phyloP scores from a whole-genome alignment of 2,329 filamentous ascomycete species.

The Xylogone sp. region DNA sequence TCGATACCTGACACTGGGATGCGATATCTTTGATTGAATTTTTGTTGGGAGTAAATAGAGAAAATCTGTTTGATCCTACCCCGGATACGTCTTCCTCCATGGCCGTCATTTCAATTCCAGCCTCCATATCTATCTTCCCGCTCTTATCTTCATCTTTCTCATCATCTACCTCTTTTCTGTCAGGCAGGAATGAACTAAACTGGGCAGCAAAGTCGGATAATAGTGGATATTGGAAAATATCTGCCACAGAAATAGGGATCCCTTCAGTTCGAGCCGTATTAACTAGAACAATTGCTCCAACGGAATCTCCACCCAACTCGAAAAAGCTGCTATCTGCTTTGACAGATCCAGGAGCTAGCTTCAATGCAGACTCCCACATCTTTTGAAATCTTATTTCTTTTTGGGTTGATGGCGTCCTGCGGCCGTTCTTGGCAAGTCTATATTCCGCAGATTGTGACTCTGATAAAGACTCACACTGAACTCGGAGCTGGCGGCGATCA shows the following conservation, averaged over 20 bases:
- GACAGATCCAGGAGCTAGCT: slow-evolving; percentile 41
- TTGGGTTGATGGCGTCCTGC: not conserved
- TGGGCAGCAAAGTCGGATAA: too few relatives aligned
- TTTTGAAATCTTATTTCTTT: slow-evolving; percentile 32
- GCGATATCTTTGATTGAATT: too few relatives aligned
- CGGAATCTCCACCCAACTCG: slow-evolving; percentile 28
- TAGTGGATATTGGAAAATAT: slow-evolving; percentile 32
- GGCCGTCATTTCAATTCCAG: too few relatives aligned
- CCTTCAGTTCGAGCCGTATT: slow-evolving; percentile 21
- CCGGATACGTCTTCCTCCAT: too few relatives aligned
- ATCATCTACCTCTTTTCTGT: too few relatives aligned
- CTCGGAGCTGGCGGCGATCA: slow-evolving; percentile 28
- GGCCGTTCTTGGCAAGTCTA: slow-evolving; percentile 1
- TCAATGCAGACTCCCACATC: slow-evolving; percentile 48
- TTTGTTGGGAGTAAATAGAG: not conserved
- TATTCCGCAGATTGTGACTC: not conserved
- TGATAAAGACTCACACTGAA: slow-evolving; percentile 1
- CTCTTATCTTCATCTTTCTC: too few relatives aligned
- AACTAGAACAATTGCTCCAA: slow-evolving; percentile 37
- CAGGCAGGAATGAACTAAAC: too few relatives aligned
- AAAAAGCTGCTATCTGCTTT: slow-evolving; percentile 31
- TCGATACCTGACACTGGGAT: not conserved
- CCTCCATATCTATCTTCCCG: too few relatives aligned
- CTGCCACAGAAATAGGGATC: slow-evolving; percentile 33
- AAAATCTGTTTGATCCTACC: too few relatives aligned